phyloP scores from a whole-genome alignment of 129 eudicot species.

The Tagetes erecta region DNA sequence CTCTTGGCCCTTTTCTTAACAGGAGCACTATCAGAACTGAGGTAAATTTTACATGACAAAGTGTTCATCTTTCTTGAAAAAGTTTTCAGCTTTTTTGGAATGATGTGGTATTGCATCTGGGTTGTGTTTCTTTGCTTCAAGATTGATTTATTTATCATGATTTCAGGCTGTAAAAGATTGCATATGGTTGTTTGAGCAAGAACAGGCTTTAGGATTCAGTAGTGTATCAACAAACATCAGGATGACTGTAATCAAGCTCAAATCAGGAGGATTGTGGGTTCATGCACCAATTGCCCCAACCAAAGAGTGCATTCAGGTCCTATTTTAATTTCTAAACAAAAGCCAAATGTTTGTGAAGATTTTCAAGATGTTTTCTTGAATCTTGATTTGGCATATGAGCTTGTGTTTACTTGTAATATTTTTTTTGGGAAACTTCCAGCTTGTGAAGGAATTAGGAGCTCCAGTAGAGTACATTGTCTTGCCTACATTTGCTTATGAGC shows the following conservation, averaged over 20 bases:
- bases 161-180: slow-evolving; percentile 78
- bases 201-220: slow-evolving; percentile 97
- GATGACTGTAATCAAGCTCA: slow-evolving; percentile 96
- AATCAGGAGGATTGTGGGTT: slow-evolving; percentile 96
- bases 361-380: slow-evolving; percentile 13
- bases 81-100: background rate
- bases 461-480: slow-evolving; percentile 91
- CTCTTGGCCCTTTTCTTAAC: slow-evolving; percentile 95
- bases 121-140: slow-evolving; percentile 5
- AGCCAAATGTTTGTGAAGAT: background rate
- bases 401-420: slow-evolving; percentile 24
- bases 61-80: background rate
- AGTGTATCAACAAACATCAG: slow-evolving; percentile 96
- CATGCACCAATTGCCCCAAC: slow-evolving; percentile 99
- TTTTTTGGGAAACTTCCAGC: slow-evolving; percentile 47
- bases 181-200: slow-evolving; percentile 98
- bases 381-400: slow-evolving; percentile 15
- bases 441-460: slow-evolving; percentile 89
- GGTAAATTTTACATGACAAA: slow-evolving; percentile 30
- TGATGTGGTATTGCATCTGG: slow-evolving; percentile 10
- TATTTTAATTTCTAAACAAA: background rate
- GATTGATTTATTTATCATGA: background rate
- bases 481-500: slow-evolving; percentile 99
- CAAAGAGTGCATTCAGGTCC: slow-evolving; percentile 88
- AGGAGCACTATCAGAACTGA: slow-evolving; percentile 84